phyloP scores from a whole-genome alignment of 768 basidiomycete genomes.

The Podaxis rugospora region DNA sequence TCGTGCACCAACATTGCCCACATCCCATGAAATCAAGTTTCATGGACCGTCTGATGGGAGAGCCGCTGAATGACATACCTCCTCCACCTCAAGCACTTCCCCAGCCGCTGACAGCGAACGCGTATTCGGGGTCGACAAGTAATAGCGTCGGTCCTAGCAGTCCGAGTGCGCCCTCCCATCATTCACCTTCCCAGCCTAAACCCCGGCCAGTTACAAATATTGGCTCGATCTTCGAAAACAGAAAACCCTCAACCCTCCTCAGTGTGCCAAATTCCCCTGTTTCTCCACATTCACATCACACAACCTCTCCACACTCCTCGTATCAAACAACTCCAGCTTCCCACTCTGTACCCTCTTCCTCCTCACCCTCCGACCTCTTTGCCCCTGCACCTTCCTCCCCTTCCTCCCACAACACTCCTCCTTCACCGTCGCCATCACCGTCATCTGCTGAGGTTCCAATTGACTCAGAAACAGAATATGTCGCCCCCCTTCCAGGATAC shows the following conservation, averaged over 20 bases:
- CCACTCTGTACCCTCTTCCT: not conserved
- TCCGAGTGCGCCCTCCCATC: not conserved
- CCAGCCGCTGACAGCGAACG: not conserved
- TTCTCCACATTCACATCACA: not conserved
- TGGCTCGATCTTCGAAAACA: not conserved
- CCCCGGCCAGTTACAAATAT: not conserved
- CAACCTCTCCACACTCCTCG: not conserved
- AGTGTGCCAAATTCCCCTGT: not conserved
- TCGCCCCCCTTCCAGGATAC: conserved; percentile 11
- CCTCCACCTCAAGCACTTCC: not conserved
- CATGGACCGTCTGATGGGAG: conserved; percentile 1
- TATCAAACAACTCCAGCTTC: not conserved
- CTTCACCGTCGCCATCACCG: not conserved
- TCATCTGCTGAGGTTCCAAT: conserved; percentile 4
- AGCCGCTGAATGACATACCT: not conserved
- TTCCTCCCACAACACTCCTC: conserved; percentile 5
- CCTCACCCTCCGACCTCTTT: not conserved
- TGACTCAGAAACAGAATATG: conserved; percentile 16
- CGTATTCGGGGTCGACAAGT: not conserved
- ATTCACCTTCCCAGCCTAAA: not conserved
- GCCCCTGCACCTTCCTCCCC: not conserved
- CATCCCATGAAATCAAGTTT: conserved; percentile 36
- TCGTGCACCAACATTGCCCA: conserved; percentile 48
- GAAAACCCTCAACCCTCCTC: not conserved
- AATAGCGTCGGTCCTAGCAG: not conserved